Base-by-base conservation (phyloP, 495 filamentous ascomycete genomes). In the Choiromyces venosus region DNA sequence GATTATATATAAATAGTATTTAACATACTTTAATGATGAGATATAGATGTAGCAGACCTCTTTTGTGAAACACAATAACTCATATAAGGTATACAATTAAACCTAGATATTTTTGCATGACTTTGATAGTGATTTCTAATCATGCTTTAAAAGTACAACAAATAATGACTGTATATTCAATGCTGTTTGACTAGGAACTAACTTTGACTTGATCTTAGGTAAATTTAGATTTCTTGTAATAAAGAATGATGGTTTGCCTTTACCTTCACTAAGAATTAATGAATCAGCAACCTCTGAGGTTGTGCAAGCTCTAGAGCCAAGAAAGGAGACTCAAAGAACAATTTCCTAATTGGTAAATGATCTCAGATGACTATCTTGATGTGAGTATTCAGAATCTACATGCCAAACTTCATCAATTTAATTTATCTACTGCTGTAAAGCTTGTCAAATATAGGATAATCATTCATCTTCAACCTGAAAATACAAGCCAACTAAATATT, bases 161-260 rank as follows among this genome's bases (percentile, higher is more conserved):
- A 25, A 74, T 61, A 29, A 74, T 35, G 0, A 38, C 38, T 1
- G 37, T 18, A 74, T 74, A 66, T 70, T 35, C 9, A 61, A 65
- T 10, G 67, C 67, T 16, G 37, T 66, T n/a, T 74, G 72, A 8
- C 56, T 68, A 29, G 72, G 16, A 21, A n/a, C 1, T 0, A 74
- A 3, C 33, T 66, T 18, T n/a, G 52, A 69, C 12, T 25, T 37
- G 39, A 71, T 71, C 39, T 71, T 52, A 21, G 69, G 46, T 52
- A 42, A 71, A n/a, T n/a, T n/a, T n/a, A 52, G 69, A 71, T 71
- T 71, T 40, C 44, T 71, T 21, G 69, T 71, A 7, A 71, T 73
- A 36, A 73, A 73, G 6, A 73, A 65, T 3, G 44, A 68, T 39
- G 36, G 67, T 37, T 68, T 65, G 64, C 67, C 37, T 33, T 42